phyloP scores from a whole-genome alignment of 441 rosid species.

The Adansonia gregorii region DNA sequence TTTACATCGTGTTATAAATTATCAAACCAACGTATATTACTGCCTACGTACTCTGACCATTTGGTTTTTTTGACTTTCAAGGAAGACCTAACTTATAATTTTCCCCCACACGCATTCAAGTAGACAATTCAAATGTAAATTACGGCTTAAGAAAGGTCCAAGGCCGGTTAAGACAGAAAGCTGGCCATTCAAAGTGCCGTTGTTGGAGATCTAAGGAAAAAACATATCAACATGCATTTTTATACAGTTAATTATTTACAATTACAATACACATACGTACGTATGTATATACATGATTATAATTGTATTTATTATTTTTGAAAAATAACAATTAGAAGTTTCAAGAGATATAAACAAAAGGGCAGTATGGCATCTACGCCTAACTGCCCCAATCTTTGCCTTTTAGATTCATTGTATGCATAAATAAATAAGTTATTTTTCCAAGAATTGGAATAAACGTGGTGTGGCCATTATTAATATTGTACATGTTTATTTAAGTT shows the following conservation, averaged over 20 bases:
- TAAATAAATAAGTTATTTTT: neutral
- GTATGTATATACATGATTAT: neutral
- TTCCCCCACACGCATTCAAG: constrained; percentile 25
- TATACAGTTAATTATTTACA: neutral
- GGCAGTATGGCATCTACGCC: neutral
- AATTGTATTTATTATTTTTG: neutral
- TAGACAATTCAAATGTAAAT: constrained; percentile 21
- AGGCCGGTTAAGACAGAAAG: constrained; percentile 19
- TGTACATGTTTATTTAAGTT: constrained; percentile 2
- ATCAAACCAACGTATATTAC: no score
- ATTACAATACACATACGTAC: no score
- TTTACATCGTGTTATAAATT: no score
- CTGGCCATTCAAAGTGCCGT: constrained; percentile 18
- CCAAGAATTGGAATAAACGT: neutral
- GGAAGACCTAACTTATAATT: neutral
- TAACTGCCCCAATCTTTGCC: constrained; percentile 5
- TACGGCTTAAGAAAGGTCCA: constrained; percentile 35
- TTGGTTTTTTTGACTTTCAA: constrained; percentile 21
- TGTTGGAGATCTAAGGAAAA: constrained; percentile 6
- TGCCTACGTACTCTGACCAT: neutral
- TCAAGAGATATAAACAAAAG: neutral
- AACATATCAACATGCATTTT: neutral
- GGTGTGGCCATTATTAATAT: neutral
- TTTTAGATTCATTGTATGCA: constrained; percentile 14
- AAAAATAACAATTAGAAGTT: neutral